Percentiles rank a stretch among this genome's conserved stretches.
phyloP scores from a whole-genome alignment of 805 yeast species.

The Cyberlindnera lachancei region DNA sequence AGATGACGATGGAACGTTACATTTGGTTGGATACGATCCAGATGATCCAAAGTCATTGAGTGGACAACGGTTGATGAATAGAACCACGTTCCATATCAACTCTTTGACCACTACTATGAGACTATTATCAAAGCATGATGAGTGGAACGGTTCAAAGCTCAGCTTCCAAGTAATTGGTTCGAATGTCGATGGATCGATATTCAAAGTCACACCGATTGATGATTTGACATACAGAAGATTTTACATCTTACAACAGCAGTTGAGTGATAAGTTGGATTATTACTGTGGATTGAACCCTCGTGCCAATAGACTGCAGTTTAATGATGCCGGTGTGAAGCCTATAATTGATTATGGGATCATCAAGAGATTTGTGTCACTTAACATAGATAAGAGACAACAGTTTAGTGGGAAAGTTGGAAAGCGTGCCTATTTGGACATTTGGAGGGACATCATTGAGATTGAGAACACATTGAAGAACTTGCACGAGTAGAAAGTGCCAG shows the following conservation, averaged over 20 bases:
- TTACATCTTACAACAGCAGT: constrained; percentile 80
- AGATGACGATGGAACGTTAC: constrained; percentile 61
- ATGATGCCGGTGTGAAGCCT: constrained; percentile 45
- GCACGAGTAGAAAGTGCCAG: constrained; percentile 2
- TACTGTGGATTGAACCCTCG: constrained; percentile 77
- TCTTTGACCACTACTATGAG: constrained; percentile 49
- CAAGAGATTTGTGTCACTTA: constrained; percentile 43
- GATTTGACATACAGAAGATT: constrained; percentile 75
- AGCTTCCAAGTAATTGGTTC: constrained; percentile 63
- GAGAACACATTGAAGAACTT: constrained; percentile 33
- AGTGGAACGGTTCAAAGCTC: constrained; percentile 21
- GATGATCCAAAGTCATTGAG: constrained; percentile 78
- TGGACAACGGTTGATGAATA: constrained; percentile 68
- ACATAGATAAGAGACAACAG: constrained; percentile 47
- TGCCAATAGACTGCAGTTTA: constrained; percentile 27
- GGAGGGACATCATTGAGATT: constrained; percentile 58
- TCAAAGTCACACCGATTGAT: constrained; percentile 61
- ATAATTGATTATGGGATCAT: constrained; percentile 57
- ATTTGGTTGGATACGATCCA: constrained; percentile 81
- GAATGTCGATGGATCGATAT: constrained; percentile 73
- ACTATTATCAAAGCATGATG: constrained; percentile 31
- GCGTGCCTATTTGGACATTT: constrained; percentile 49
- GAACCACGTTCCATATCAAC: constrained; percentile 65
- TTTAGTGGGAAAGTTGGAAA: constrained; percentile 53
- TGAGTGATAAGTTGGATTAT: constrained; percentile 69